phyloP scores from a whole-genome alignment of 257 asterid genomes.

The Primulina huaijiensis region DNA sequence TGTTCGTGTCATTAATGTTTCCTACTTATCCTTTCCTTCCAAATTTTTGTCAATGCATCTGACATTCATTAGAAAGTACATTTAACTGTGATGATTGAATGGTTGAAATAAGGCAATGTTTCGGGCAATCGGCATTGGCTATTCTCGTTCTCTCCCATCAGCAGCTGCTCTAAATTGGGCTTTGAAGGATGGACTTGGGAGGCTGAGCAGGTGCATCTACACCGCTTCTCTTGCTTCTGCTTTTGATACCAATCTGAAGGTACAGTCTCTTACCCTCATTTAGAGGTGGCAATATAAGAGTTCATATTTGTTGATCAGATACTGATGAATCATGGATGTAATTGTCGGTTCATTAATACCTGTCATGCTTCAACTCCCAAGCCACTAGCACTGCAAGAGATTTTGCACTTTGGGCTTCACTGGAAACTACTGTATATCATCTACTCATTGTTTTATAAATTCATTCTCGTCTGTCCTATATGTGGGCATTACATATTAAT shows the following conservation, averaged over 20 bases:
- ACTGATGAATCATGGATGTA: not conserved
- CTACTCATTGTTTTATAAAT: no score
- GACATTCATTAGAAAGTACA: no score
- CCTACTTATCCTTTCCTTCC: no score
- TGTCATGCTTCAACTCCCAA: not conserved
- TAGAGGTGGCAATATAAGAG: not conserved
- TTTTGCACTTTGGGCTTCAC: not conserved
- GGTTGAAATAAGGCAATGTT: slow-evolving; percentile 74
- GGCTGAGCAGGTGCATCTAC: slow-evolving; percentile 87
- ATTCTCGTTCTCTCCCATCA: slow-evolving; percentile 78
- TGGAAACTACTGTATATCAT: not conserved
- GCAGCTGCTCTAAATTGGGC: slow-evolving; percentile 99
- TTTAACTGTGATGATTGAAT: slow-evolving; percentile 2
- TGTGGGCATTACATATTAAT: not conserved
- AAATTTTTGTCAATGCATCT: no score
- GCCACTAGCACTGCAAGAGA: no score
- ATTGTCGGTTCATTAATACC: not conserved
- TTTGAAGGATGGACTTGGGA: slow-evolving; percentile 94
- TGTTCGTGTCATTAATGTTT: no score
- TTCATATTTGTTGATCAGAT: slow-evolving; percentile 6
- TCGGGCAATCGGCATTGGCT: slow-evolving; percentile 94
- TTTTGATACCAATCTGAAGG: slow-evolving; percentile 96
- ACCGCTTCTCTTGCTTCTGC: slow-evolving; percentile 92
- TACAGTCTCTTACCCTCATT: slow-evolving; percentile 22
- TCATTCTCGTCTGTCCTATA: not conserved